Evolutionary conservation across 495 filamentous ascomycete genomes (phyloP), one percentile per base, ranked within the genome.

Genomic region (Schizothecium vesticola): DNA sequence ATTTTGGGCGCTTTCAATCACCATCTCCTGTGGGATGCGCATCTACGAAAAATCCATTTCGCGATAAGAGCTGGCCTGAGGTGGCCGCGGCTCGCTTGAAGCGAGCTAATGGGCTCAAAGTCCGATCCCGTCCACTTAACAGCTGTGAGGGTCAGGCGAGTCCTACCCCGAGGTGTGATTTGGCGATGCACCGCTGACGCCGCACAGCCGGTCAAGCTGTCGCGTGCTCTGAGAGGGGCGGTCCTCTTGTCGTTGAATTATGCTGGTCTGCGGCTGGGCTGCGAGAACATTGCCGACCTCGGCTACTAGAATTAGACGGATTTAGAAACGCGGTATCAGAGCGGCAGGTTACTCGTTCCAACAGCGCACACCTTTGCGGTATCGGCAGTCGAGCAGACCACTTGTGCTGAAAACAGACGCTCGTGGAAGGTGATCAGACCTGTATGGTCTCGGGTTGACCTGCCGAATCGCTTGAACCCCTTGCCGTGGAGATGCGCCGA

Each of bases 1-100:
- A 4, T 68, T 80, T 19, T 80, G 78, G 77, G 31, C 76, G 19
- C 26, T 80, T 19, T 77, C 79, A 29, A 70, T 72, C 16, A 29
- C 67, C 26, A 56, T 71, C 64, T 63, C 64, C 11, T 70, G 59
- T 19, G 22, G 29, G 7, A 63, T 70, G 36, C 62, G 66, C 57
- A n/a, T 43, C 12, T 31, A 62, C 31, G 61, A 55, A 12, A 61
- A 31, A n/a, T 51, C 43, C 2, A 16, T 51, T 51, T 19, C 43
- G n/a, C 43, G 16, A 51, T 51, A 51, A 51, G 43, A 7, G 19
- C 5, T 51, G 43, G 19, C 43, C 43, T 19, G 12, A n/a, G 4
- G 19, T 5, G 19, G 16, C 43, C 43, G 43, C 43, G 33, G 43
- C 19, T n/a, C 43, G 43, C 6, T n/a, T 3, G 33, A 43, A 23